Percentiles rank a stretch among this genome's conserved stretches.
phyloP scores from a whole-genome alignment of 331 rosid species.

The Ulmus americana region DNA sequence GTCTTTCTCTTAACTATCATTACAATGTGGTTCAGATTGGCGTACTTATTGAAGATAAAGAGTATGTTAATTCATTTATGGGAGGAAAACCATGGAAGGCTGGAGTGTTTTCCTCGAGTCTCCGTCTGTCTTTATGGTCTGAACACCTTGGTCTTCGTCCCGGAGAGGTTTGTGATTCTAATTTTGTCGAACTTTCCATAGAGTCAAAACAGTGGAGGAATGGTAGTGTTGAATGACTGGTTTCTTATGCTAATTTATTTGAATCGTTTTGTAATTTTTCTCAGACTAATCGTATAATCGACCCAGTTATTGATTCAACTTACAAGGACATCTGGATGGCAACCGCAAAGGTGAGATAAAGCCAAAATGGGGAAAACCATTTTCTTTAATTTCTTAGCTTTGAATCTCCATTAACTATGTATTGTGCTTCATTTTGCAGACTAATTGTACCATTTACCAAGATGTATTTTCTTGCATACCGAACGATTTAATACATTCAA shows the following conservation, averaged over 20 bases:
- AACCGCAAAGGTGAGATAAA: constrained; percentile 73
- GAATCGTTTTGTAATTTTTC: constrained; percentile 10
- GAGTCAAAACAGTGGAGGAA: background rate
- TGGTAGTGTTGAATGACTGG: background rate
- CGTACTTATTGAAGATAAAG: constrained; percentile 82
- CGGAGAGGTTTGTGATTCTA: constrained; percentile 56
- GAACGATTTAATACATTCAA: constrained; percentile 75
- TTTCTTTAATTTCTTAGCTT: too few species aligned
- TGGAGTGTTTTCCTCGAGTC: constrained; percentile 74
- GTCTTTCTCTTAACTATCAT: constrained; percentile 17
- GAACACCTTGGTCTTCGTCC: constrained; percentile 81
- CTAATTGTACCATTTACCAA: constrained; percentile 80
- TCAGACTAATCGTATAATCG: constrained; percentile 63
- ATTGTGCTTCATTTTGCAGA: constrained; percentile 37
- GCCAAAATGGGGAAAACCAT: background rate
- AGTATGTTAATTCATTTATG: constrained; percentile 60
- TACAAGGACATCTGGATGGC: constrained; percentile 92
- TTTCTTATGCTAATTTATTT: background rate
- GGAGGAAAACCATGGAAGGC: constrained; percentile 91
- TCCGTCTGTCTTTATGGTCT: constrained; percentile 84
- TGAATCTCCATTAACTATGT: background rate
- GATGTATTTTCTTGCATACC: constrained; percentile 91
- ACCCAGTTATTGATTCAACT: constrained; percentile 76
- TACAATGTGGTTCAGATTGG: constrained; percentile 57
- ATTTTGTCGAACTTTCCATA: background rate